These are phyloP conservation scores for Taxillus chinensis DNA, from an alignment of 164 flowering plant genomes.

Conservation along the genomic window DNA sequence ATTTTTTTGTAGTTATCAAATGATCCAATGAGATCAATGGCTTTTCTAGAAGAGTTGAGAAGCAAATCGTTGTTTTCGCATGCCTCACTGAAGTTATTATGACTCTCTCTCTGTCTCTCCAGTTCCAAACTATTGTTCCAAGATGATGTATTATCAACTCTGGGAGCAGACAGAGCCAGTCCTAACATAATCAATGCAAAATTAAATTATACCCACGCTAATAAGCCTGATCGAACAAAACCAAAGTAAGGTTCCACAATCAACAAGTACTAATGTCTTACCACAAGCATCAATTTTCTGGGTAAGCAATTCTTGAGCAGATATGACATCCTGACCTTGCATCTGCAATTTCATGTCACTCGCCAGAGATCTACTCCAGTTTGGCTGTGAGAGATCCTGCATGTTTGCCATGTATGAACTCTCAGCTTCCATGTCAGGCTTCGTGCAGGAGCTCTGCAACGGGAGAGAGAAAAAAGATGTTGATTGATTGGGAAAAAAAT, in stretches of 20 bases:
- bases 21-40: conserved; percentile 75
- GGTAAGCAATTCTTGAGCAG: conserved; percentile 10
- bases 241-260: neutral
- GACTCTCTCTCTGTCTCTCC: conserved; percentile 12
- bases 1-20: conserved; percentile 27
- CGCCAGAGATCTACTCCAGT: conserved; percentile 13
- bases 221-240: neutral
- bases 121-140: conserved; percentile 10
- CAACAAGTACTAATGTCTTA: conserved; percentile 5
- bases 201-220: neutral
- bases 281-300: conserved; percentile 24
- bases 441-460: conserved; percentile 93
- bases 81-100: conserved; percentile 15
- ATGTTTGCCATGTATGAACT: conserved; percentile 25
- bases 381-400: conserved; percentile 24
- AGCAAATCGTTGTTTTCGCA: conserved; percentile 12
- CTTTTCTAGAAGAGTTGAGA: conserved; percentile 34
- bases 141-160: conserved; percentile 8
- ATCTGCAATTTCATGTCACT: conserved; percentile 10
- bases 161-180: conserved; percentile 2
- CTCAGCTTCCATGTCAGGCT: conserved; percentile 57
- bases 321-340: conserved; percentile 12
- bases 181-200: conserved; percentile 9
- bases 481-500: neutral
- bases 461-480: conserved; percentile 22